phyloP scores from a whole-genome alignment of 441 rosid genomes.

The Populus hybrid region DNA sequence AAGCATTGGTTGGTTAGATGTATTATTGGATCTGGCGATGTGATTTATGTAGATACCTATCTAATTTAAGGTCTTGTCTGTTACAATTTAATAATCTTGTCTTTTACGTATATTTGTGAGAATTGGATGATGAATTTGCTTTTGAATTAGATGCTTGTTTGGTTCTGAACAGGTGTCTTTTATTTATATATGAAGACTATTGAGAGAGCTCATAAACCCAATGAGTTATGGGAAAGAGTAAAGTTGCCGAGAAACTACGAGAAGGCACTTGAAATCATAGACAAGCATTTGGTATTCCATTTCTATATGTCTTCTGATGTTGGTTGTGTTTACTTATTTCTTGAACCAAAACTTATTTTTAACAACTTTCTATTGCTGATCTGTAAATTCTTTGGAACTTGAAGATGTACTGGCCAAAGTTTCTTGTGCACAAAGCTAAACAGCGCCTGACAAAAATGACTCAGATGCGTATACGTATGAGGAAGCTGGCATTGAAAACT shows the following conservation, averaged over 20 bases:
- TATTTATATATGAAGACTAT: slow-evolving; percentile 85
- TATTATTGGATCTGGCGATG: neutral
- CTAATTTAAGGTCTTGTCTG: neutral
- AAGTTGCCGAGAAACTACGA: slow-evolving; percentile 78
- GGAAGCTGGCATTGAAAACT: slow-evolving; percentile 81
- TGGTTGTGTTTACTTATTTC: neutral
- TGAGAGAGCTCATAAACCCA: slow-evolving; percentile 91
- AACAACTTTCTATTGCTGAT: neutral
- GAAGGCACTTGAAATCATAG: slow-evolving; percentile 81
- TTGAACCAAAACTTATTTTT: neutral
- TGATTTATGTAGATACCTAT: neutral
- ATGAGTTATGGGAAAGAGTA: slow-evolving; percentile 84
- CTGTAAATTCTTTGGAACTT: neutral
- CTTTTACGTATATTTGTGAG: neutral
- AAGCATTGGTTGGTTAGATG: neutral
- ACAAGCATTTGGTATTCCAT: slow-evolving; percentile 69
- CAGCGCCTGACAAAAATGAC: slow-evolving; percentile 91
- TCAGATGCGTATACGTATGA: slow-evolving; percentile 89
- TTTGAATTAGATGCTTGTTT: neutral
- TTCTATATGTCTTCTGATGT: slow-evolving; percentile 3
- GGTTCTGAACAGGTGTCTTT: slow-evolving; percentile 51
- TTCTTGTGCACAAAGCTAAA: slow-evolving; percentile 76
- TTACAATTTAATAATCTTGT: neutral
- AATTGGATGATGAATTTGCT: neutral
- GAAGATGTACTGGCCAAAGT: slow-evolving; percentile 84